A percentile compares a stretch with the other conserved stretches of the same genome.
phyloP scores from a whole-genome alignment of 2,329 filamentous ascomycete species.

The Trichophyton rubrum region DNA sequence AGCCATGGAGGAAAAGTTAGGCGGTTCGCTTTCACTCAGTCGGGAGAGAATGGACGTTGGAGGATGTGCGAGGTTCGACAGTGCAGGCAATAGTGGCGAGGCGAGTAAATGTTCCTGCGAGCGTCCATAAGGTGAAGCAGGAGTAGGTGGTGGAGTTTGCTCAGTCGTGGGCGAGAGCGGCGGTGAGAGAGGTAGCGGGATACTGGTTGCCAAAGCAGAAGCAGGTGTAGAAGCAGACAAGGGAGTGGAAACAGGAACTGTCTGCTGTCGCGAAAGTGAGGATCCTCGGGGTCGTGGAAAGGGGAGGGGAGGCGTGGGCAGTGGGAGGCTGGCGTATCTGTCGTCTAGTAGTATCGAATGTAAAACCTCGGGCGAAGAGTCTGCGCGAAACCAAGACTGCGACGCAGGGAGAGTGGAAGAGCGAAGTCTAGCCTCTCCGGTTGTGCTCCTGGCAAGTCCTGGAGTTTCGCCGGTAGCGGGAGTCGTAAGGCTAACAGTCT shows the following conservation, averaged over 20 bases:
- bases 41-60: constrained; percentile 2
- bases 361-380: background rate
- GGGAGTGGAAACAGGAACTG: too few relatives aligned
- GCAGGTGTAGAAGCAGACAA: too few relatives aligned
- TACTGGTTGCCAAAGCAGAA: background rate
- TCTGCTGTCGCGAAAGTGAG: background rate
- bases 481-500: background rate
- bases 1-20: background rate
- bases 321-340: background rate
- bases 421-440: background rate
- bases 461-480: background rate
- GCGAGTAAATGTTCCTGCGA: background rate
- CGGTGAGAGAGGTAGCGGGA: background rate
- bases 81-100: background rate
- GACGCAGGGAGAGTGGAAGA: background rate
- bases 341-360: background rate
- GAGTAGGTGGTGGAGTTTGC: background rate
- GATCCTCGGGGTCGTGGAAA: background rate
- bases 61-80: background rate
- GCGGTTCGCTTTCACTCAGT: background rate
- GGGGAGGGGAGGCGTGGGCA: background rate
- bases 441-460: background rate
- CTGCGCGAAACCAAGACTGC: background rate
- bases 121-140: constrained; percentile 2
- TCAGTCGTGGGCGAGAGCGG: background rate